Evolutionary conservation across 2,329 filamentous ascomycete genomes (phyloP).

Genomic region (Arthrobotrys pseudoclavata): DNA sequence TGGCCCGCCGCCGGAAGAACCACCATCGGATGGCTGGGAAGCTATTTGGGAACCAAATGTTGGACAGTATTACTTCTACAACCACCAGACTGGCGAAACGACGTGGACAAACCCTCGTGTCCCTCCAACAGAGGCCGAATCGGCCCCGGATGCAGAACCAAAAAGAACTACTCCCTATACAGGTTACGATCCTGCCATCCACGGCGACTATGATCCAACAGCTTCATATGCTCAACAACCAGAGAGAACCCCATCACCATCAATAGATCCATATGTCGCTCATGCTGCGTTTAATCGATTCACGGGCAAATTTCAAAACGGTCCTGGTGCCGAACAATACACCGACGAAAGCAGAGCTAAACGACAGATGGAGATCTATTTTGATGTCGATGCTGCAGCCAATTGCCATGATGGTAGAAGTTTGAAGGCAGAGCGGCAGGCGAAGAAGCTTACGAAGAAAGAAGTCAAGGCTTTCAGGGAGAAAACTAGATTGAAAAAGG

Average conservation of each 20-base stretch:
- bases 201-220: constrained; percentile 94
- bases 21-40: constrained; percentile 79
- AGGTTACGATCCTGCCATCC: constrained; percentile 95
- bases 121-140: constrained; percentile 66
- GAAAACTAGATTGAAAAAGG: constrained; percentile 88
- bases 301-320: constrained; percentile 83
- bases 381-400: constrained; percentile 93
- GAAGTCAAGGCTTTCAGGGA: constrained; percentile 93
- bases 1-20: constrained; percentile 69
- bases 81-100: constrained; percentile 79
- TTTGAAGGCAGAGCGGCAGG: constrained; percentile 88
- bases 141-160: constrained; percentile 64
- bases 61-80: constrained; percentile 85
- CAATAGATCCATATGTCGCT: constrained; percentile 72
- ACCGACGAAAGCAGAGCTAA: constrained; percentile 88
- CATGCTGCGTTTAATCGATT: constrained; percentile 90
- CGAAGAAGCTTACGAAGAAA: constrained; percentile 84
- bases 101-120: constrained; percentile 92
- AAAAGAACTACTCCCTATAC: constrained; percentile 70
- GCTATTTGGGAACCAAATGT: constrained; percentile 79
- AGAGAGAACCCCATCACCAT: constrained; percentile 65
- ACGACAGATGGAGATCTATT: constrained; percentile 92
- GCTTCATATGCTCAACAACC: constrained; percentile 87
- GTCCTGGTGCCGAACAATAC: constrained; percentile 76
- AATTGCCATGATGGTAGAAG: constrained; percentile 91